Evolutionary conservation across 192 early-diverging fungal species (phyloP), one percentile per base, ranked within the genome.

Genomic region (Backusella luteola): DNA sequence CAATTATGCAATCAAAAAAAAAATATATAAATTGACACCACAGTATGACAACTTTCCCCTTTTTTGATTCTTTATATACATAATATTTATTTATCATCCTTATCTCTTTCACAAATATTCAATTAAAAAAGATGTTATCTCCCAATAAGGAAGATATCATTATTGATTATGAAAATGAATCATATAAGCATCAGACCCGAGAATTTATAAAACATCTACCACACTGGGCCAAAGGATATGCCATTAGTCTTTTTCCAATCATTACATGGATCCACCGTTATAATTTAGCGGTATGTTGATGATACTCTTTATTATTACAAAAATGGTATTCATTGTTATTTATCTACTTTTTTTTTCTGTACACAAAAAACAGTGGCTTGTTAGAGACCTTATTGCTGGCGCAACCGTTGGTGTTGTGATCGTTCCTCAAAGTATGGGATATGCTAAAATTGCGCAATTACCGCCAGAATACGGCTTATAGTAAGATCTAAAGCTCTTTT

Each of bases 381-480:
- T 85, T 34, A 79, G 85, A 19, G 89, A 90, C 75, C 35, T 85
- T 6, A 87, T 94, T 78, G 94, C 94, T 34, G 94, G 93, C 38
- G 35, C 92, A n/a, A 94, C 94, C 0, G 89, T 94, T 23, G 92
- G 91, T 21, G 80, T 93, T 4, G 87, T 95, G 12, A 90, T 93
- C 53, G 87, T 95, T 46, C 94, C 93, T 17, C 93, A 95, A 70
- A 84, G 84, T 71, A 87, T 91, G 89, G 90, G 90, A 1, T 92
- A 94, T 73, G 91, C 94, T 5, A 93, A 91, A 70, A 75, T 95
- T 26, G 94, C 93, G 3, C 73, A 76, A n/a, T 72, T 95, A 38
- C 89, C 90, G 8, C 82, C 88, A 23, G 80, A 95, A 83, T 92
- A 93, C 69, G 94, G 94, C 38, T 84, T 95, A 26, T 95, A 94